Evolutionary conservation across 2,329 filamentous ascomycete species (phyloP).

Genomic region (Colletotrichum coccodes): DNA sequence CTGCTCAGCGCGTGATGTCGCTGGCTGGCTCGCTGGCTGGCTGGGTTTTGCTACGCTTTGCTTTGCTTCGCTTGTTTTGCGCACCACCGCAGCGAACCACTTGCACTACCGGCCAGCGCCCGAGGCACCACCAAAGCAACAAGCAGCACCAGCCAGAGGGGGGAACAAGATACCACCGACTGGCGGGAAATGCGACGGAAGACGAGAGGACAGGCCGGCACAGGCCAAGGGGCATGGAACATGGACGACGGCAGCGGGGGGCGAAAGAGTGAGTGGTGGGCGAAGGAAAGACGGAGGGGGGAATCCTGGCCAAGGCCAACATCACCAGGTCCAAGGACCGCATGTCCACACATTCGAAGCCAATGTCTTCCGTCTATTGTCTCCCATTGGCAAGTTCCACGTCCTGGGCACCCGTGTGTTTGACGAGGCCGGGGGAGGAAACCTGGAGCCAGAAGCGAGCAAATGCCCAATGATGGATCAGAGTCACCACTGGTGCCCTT

Average conservation of each 20-base stretch:
- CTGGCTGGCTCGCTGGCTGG: background rate
- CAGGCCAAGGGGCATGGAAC: background rate
- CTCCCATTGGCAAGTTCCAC: background rate
- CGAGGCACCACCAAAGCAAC: background rate
- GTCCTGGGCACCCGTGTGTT: background rate
- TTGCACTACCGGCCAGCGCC: background rate
- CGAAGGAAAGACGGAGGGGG: background rate
- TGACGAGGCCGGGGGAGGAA: background rate
- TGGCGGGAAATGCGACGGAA: background rate
- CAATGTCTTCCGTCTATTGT: background rate
- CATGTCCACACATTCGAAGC: background rate
- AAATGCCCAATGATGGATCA: background rate
- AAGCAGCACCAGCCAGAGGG: background rate
- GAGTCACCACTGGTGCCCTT: background rate
- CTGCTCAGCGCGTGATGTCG: background rate
- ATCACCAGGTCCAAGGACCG: background rate
- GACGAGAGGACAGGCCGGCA: background rate
- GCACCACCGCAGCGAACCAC: background rate
- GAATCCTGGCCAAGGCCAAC: background rate
- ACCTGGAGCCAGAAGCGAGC: background rate
- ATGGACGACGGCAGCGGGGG: too few species aligned
- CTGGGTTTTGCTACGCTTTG: too few species aligned
- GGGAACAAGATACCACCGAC: too few species aligned
- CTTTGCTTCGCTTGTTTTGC: too few species aligned
- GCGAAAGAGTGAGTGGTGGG: background rate